Evolutionary conservation across 495 filamentous ascomycete species (phyloP).

Genomic region (Evansstolkia leycettana): DNA sequence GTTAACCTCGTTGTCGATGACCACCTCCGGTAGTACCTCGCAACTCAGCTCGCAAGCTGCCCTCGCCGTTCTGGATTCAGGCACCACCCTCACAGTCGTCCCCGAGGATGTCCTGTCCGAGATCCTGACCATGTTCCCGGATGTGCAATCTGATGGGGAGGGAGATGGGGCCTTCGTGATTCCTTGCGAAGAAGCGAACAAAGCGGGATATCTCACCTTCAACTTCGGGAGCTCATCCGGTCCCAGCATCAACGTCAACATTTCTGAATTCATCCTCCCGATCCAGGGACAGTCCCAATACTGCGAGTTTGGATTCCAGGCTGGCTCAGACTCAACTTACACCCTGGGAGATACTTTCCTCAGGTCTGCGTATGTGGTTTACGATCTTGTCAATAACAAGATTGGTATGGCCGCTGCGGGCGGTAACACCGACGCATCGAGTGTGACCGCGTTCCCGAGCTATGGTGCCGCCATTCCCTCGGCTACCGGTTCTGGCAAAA

Average conservation of each 20-base stretch:
- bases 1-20: constrained; percentile 49
- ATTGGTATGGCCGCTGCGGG: constrained; percentile 78
- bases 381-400: constrained; percentile 77
- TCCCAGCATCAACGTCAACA: constrained; percentile 57
- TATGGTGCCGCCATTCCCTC: too few species aligned
- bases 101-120: constrained; percentile 51
- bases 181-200: too few species aligned
- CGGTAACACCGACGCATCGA: constrained; percentile 65
- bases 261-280: constrained; percentile 69
- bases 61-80: constrained; percentile 80
- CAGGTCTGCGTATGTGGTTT: constrained; percentile 84
- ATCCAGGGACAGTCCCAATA: constrained; percentile 42
- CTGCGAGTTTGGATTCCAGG: constrained; percentile 67
- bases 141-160: constrained; percentile 45
- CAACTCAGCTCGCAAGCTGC: constrained; percentile 39
- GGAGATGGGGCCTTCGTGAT: not conserved
- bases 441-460: too few species aligned
- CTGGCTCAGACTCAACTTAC: constrained; percentile 52
- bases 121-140: constrained; percentile 49
- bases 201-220: too few species aligned
- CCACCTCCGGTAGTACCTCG: constrained; percentile 28
- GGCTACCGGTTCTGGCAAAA: too few species aligned
- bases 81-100: constrained; percentile 79
- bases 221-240: too few species aligned
- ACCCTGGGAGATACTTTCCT: constrained; percentile 92